phyloP scores from a whole-genome alignment of 75 land plant species.

The Isoetes taiwanensis region DNA sequence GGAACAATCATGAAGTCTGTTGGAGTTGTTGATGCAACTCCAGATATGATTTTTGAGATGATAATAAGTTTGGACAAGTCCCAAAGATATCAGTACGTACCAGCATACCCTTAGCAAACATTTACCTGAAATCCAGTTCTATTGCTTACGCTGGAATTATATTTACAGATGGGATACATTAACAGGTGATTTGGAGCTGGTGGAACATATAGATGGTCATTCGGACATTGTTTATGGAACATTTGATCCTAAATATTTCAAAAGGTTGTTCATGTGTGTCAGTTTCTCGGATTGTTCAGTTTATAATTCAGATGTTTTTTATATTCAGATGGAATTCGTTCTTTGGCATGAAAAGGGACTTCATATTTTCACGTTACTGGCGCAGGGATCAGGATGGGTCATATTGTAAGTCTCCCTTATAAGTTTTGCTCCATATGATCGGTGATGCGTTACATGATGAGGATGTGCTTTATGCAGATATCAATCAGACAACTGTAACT shows the following conservation, averaged over 20 bases:
- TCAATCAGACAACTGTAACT: not conserved
- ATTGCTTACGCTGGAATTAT: no score
- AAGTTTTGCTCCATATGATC: not conserved
- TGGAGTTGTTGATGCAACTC: slow-evolving; percentile 66
- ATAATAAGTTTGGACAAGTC: slow-evolving; percentile 51
- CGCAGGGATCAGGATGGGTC: slow-evolving; percentile 33
- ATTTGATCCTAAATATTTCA: slow-evolving; percentile 56
- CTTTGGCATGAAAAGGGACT: slow-evolving; percentile 17
- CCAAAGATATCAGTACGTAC: slow-evolving; percentile 67
- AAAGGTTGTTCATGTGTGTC: slow-evolving; percentile 23
- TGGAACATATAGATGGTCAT: slow-evolving; percentile 72
- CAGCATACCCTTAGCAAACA: not conserved
- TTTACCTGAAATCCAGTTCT: no score
- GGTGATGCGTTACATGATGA: not conserved
- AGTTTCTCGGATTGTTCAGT: not conserved
- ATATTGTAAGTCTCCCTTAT: slow-evolving; percentile 14
- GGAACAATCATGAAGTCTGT: slow-evolving; percentile 58
- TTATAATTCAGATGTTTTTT: not conserved
- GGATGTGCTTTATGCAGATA: not conserved
- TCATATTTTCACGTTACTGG: slow-evolving; percentile 26
- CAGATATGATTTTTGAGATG: slow-evolving; percentile 76
- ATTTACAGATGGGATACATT: slow-evolving; percentile 79
- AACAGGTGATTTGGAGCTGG: slow-evolving; percentile 60
- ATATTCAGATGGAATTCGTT: slow-evolving; percentile 9
- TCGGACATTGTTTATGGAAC: slow-evolving; percentile 83